These are phyloP conservation scores for Chlorella ohadii DNA, from an alignment of 139 green algal species.

Conservation along the genomic window DNA sequence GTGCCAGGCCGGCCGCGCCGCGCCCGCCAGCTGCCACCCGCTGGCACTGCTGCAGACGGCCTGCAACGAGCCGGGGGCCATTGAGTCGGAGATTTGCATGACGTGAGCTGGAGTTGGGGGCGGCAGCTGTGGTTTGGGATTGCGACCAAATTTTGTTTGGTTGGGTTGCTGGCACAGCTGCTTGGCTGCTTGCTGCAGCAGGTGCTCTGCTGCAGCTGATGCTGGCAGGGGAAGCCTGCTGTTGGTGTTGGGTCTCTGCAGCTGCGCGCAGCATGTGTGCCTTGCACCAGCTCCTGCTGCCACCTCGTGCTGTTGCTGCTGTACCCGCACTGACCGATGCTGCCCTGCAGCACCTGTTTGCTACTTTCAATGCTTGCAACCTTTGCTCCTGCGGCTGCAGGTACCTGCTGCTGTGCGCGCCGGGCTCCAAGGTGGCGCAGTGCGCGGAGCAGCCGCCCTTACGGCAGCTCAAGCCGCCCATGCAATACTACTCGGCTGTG, in stretches of 20 bases:
- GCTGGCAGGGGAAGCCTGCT: too few relatives aligned
- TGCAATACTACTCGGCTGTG: neutral
- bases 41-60: constrained; percentile 29
- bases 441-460: neutral
- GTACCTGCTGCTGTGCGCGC: constrained; percentile 25
- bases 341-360: too few relatives aligned
- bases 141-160: neutral
- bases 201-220: too few relatives aligned
- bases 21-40: neutral
- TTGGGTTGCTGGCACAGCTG: neutral
- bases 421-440: neutral
- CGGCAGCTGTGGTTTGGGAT: too few relatives aligned
- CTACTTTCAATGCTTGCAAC: too few relatives aligned
- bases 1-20: constrained; percentile 18
- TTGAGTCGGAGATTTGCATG: neutral
- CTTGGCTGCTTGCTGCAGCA: too few relatives aligned
- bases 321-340: too few relatives aligned
- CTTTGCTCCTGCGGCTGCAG: neutral
- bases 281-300: too few relatives aligned
- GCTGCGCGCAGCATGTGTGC: too few relatives aligned
- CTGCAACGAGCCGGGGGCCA: constrained; percentile 16
- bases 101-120: neutral
- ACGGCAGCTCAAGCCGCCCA: neutral
- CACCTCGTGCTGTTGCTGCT: too few relatives aligned
- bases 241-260: too few relatives aligned